A percentile compares a stretch with the other conserved stretches of the same genome.
phyloP scores from a whole-genome alignment of 257 asterid genomes.

The Solanum appendiculatum region DNA sequence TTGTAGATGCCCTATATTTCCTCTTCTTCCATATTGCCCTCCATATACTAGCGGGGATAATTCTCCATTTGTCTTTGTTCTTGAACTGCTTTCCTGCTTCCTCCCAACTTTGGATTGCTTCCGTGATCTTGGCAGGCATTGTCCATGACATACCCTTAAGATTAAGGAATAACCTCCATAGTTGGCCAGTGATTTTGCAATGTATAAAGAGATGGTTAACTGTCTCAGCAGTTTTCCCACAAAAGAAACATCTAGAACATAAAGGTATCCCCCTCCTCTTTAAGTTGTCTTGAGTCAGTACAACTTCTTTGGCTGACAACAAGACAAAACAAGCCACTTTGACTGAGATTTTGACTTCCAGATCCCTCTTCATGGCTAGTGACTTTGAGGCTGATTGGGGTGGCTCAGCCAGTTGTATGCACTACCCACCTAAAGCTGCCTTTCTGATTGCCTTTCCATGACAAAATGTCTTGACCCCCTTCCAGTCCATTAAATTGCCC shows the following conservation, averaged over 20 bases:
- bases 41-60: background rate
- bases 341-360: background rate
- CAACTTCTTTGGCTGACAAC: background rate
- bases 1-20: background rate
- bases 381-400: background rate
- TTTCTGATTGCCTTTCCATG: background rate
- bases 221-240: background rate
- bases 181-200: background rate
- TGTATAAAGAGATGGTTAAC: background rate
- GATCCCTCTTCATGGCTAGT: background rate
- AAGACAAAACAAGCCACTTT: background rate
- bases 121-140: background rate
- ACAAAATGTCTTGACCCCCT: background rate
- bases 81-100: background rate
- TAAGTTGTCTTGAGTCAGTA: background rate
- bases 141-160: background rate
- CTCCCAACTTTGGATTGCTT: background rate
- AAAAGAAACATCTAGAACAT: background rate
- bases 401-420: background rate
- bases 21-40: background rate
- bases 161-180: background rate
- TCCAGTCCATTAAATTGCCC: background rate
- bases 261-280: background rate
- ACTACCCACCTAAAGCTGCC: background rate
- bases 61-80: background rate